Conservation (phyloP, 2,329 filamentous ascomycete genomes). For the Rasamsonia emersonii region DNA sequence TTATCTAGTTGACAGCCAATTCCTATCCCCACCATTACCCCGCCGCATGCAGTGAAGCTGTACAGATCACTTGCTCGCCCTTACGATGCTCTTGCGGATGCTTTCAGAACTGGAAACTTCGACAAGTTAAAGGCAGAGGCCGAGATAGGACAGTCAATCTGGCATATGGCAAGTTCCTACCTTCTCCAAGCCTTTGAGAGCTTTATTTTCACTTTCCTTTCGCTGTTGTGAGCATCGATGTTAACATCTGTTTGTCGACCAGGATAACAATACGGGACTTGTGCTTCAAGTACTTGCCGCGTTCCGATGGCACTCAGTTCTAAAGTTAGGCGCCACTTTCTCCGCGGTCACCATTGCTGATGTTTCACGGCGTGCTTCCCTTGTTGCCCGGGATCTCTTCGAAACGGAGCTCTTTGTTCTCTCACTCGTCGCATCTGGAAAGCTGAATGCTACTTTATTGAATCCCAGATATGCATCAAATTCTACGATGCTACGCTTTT, state of each 20-base stretch:
- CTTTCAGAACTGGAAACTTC: constrained; percentile 56
- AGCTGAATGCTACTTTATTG: constrained; percentile 44
- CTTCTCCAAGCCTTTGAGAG: neutral
- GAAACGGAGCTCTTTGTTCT: constrained; percentile 28
- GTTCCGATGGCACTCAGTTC: constrained; percentile 67
- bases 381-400: constrained; percentile 15
- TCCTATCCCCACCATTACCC: constrained; percentile 49
- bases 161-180: constrained; percentile 45
- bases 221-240: neutral
- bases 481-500: constrained; percentile 47
- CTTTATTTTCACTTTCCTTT: neutral
- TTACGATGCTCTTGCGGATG: constrained; percentile 61
- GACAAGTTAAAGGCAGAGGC: constrained; percentile 56
- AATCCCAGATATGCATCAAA: constrained; percentile 28
- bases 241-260: constrained; percentile 9
- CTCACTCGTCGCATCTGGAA: constrained; percentile 42
- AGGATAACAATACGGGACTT: constrained; percentile 66
- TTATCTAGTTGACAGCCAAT: constrained; percentile 28
- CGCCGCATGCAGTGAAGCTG: constrained; percentile 44
- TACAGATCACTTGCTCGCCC: constrained; percentile 55
- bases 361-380: constrained; percentile 27
- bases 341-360: constrained; percentile 50
- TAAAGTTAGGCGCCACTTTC: constrained; percentile 65
- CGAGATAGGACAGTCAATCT: constrained; percentile 50
- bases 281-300: constrained; percentile 60